These are phyloP conservation scores for Albifimbria verrucaria DNA, from an alignment of 2,329 filamentous ascomycete genomes.

Conservation along the genomic window DNA sequence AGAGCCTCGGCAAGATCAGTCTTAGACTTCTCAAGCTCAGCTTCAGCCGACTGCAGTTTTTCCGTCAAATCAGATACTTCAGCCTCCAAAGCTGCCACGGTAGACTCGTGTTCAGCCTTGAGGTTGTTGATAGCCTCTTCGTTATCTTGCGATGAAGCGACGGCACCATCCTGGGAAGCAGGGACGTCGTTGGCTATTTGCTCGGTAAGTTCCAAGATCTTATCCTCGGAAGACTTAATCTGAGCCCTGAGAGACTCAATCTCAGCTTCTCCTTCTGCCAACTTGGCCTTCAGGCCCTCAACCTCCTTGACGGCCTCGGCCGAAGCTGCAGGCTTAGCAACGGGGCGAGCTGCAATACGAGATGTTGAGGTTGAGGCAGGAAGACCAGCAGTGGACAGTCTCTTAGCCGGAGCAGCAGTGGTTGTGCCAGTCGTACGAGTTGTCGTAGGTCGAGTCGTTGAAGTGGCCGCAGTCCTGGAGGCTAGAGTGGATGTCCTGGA, in stretches of 20 bases:
- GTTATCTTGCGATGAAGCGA: conserved; percentile 36
- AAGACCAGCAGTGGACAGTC: conserved; percentile 48
- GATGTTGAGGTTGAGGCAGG: conserved; percentile 31
- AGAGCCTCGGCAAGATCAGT: conserved; percentile 45
- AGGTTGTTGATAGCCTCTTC: conserved; percentile 42
- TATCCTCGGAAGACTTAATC: conserved; percentile 52
- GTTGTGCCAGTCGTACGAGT: conserved; percentile 36
- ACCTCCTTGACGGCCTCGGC: conserved; percentile 49
- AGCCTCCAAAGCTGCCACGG: conserved; percentile 43
- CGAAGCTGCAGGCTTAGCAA: conserved; percentile 35
- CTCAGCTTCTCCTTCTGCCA: conserved; percentile 55
- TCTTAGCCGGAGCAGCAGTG: conserved; percentile 49
- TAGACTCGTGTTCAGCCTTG: conserved; percentile 47
- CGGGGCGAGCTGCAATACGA: conserved; percentile 35
- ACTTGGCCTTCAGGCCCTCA: conserved; percentile 58
- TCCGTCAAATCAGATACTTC: conserved; percentile 46
- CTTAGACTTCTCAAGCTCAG: conserved; percentile 48
- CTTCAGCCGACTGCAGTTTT: conserved; percentile 49
- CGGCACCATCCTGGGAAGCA: conserved; percentile 35
- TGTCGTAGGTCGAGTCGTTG: conserved; percentile 26
- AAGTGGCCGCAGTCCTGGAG: conserved; percentile 24
- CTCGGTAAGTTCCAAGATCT: conserved; percentile 51
- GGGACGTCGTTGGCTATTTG: conserved; percentile 42
- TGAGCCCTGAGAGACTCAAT: conserved; percentile 55
- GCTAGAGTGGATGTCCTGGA: conserved; percentile 31